Evolutionary conservation across 495 filamentous ascomycete genomes (phyloP).

Genomic region (Aspergillus ostianus): DNA sequence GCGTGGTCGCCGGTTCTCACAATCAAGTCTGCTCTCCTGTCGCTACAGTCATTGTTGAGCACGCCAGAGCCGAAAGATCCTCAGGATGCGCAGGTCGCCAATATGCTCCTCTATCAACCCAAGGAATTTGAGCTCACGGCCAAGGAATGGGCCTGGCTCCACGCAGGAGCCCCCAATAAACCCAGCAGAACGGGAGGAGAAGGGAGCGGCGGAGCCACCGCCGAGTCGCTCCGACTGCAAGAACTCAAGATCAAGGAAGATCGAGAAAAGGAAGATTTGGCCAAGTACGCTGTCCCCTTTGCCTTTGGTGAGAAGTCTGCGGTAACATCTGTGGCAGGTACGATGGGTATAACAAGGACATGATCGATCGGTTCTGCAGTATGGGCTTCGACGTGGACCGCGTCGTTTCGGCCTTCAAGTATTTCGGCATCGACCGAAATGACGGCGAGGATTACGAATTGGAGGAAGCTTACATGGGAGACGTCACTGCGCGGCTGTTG

Average conservation of each 20-base stretch:
- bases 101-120: constrained; percentile 79
- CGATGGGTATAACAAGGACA: constrained; percentile 80
- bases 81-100: constrained; percentile 93
- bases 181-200: constrained; percentile 47
- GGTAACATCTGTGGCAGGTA: constrained; percentile 55
- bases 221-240: constrained; percentile 50
- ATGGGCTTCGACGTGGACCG: constrained; percentile 94
- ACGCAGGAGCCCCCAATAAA: constrained; percentile 74
- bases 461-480: constrained; percentile 83
- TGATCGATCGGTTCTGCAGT: constrained; percentile 82
- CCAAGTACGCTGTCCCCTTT: constrained; percentile 33
- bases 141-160: constrained; percentile 82
- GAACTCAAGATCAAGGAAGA: constrained; percentile 42
- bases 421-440: constrained; percentile 74
- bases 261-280: constrained; percentile 42
- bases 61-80: constrained; percentile 95
- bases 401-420: constrained; percentile 82
- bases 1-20: constrained; percentile 96
- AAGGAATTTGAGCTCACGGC: constrained; percentile 79
- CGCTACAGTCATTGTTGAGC: constrained; percentile 87
- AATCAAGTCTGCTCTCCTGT: constrained; percentile 91
- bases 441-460: constrained; percentile 78
- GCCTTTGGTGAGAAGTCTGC: background rate
- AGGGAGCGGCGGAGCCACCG: constrained; percentile 47
- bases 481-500: constrained; percentile 81